These are phyloP conservation scores for Coemansia sp. DNA, from an alignment of 192 early-diverging fungal genomes.

Conservation along the genomic window DNA sequence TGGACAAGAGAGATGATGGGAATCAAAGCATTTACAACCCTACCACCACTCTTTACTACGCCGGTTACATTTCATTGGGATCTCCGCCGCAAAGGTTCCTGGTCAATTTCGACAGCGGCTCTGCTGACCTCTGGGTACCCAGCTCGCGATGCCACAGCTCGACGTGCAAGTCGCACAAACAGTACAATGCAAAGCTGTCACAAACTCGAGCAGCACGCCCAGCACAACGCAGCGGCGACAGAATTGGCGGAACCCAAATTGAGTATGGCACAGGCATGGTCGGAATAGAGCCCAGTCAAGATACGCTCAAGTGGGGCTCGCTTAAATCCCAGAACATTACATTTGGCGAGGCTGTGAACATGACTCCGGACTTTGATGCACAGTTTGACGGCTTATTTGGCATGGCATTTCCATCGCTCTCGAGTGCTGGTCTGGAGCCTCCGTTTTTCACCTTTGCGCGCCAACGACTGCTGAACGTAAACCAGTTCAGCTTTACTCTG, in stretches of 20 bases:
- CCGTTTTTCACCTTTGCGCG: slow-evolving; percentile 39
- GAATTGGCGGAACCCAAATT: slow-evolving; percentile 11
- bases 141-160: slow-evolving; percentile 32
- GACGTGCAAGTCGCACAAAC: slow-evolving; percentile 25
- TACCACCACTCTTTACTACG: slow-evolving; percentile 57
- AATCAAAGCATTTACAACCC: slow-evolving; percentile 23
- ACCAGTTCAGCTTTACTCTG: slow-evolving; percentile 49
- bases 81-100: slow-evolving; percentile 66
- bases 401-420: slow-evolving; percentile 43
- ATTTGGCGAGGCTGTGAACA: slow-evolving; percentile 41
- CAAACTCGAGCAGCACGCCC: neutral
- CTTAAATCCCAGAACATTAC: slow-evolving; percentile 27
- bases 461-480: slow-evolving; percentile 28
- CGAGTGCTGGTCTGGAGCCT: slow-evolving; percentile 38
- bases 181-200: slow-evolving; percentile 18
- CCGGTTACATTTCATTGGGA: slow-evolving; percentile 63
- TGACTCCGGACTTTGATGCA: slow-evolving; percentile 50
- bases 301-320: slow-evolving; percentile 38
- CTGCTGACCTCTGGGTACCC: slow-evolving; percentile 72
- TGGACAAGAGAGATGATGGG: neutral
- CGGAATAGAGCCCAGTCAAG: slow-evolving; percentile 29
- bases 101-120: slow-evolving; percentile 71
- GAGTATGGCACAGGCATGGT: slow-evolving; percentile 52
- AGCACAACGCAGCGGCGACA: neutral
- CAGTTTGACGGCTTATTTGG: slow-evolving; percentile 52